Base-by-base conservation (phyloP, 352 stramenopile species). In the Pythium monospermum region DNA sequence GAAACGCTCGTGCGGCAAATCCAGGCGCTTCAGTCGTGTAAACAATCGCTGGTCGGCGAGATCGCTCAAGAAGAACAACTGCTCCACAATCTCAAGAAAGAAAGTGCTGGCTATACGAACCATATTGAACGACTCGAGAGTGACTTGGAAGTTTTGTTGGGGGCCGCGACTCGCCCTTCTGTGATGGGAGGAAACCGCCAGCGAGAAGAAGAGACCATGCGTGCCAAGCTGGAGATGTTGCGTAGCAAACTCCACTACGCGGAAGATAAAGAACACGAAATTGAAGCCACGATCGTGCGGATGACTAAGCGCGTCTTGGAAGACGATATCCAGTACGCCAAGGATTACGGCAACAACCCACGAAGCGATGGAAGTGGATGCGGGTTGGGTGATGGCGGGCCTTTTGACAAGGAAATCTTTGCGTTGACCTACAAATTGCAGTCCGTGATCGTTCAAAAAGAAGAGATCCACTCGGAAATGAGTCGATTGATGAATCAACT, bases 391-490 rank as follows among this genome's bases (percentile, higher is more conserved):
- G 23, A 28, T 27, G 23, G 16, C 12, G 56, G 47, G 2, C 25
- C 41, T 1, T 91, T 91, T 26, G 75, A 88, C 49, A 87, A 86
- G 41, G 80, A 91, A 33, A 87, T 91, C 21, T 87, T 84, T 52
- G 76, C 73, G 10, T 54, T 87, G 28, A 89, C 77, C 0, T 70
- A 87, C 49, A 86, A 85, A 37, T 52, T 91, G 1, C 75, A 91
- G 57, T 64, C 75, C 16, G 77, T 83, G 43, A 87, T 87, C 19
- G 73, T 86, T 26, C 69, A 89, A 46, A 88, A 89, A 40, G 80
- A 87, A 31, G 80, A 91, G 23, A 73, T 87, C 37, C 64, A 84
- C 31, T 71, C 82, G 27, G 75, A 89, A 51, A 83, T 91, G 73
- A 81, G 64, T 33, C 66, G 69, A 13, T 48, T 85, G 2, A 80